These are phyloP conservation scores for Colletotrichum sp. DNA, from an alignment of 2,329 filamentous ascomycete species.

Conservation along the genomic window DNA sequence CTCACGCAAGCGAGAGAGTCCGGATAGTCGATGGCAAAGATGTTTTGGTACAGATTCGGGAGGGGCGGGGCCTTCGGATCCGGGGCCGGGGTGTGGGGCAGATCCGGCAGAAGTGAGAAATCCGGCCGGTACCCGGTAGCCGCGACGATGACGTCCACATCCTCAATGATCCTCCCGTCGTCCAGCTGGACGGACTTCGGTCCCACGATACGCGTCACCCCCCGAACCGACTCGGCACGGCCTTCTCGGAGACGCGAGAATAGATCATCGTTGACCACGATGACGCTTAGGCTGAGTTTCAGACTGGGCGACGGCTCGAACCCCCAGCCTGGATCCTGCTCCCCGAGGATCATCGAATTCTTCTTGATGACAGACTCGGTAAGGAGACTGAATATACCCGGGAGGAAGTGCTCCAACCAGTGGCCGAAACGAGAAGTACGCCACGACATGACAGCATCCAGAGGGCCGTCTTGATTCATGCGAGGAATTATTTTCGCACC, in stretches of 20 bases:
- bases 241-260: neutral
- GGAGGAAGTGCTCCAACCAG: slow-evolving; percentile 23
- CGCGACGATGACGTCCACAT: slow-evolving; percentile 35
- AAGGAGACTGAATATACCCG: neutral
- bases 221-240: neutral
- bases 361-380: neutral
- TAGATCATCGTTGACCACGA: neutral
- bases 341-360: neutral
- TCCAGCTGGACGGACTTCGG: slow-evolving; percentile 30
- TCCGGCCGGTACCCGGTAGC: slow-evolving; percentile 40
- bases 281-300: neutral
- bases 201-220: slow-evolving; percentile 24
- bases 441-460: slow-evolving; percentile 25
- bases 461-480: slow-evolving; percentile 22
- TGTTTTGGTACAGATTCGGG: slow-evolving; percentile 45
- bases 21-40: slow-evolving; percentile 48
- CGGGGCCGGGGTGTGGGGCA: slow-evolving; percentile 28
- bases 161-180: slow-evolving; percentile 29
- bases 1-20: slow-evolving; percentile 49
- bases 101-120: slow-evolving; percentile 31
- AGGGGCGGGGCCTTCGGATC: slow-evolving; percentile 30
- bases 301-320: neutral
- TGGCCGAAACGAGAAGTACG: slow-evolving; percentile 21
- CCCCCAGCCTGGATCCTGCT: neutral
- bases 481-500: slow-evolving; percentile 26